These are phyloP conservation scores for Silene coronaria DNA, from an alignment of 179 eudicot genomes.

Conservation along the genomic window DNA sequence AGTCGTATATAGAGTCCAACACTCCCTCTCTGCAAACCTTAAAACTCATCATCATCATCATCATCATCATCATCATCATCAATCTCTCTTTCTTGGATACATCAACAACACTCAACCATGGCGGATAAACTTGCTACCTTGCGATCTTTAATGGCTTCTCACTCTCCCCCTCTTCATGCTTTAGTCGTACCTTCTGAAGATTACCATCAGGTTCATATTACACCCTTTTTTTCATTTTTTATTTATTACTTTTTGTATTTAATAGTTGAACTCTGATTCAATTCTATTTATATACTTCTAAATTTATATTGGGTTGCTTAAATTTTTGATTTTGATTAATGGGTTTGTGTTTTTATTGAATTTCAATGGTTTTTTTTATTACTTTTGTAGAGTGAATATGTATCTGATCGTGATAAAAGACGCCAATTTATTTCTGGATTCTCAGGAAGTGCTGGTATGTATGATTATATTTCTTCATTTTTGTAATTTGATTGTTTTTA, in stretches of 20 bases:
- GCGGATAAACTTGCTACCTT: slow-evolving; percentile 39
- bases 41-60: no score
- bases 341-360: background rate
- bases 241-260: background rate
- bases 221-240: background rate
- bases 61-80: no score
- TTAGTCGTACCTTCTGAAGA: slow-evolving; percentile 88
- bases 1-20: background rate
- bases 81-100: background rate
- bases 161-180: slow-evolving; percentile 82
- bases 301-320: background rate
- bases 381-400: slow-evolving; percentile 69
- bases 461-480: background rate
- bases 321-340: background rate
- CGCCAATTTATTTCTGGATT: slow-evolving; percentile 81
- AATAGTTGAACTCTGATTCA: background rate
- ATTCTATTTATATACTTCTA: background rate
- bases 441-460: slow-evolving; percentile 81
- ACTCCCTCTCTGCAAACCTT: background rate
- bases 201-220: slow-evolving; percentile 64
- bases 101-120: slow-evolving; percentile 14
- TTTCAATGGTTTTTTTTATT: background rate
- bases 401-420: slow-evolving; percentile 75
- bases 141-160: slow-evolving; percentile 81
- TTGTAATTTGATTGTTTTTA: background rate